These are phyloP conservation scores for Pyrus hybrid DNA, from an alignment of 331 rosid species.

Conservation along the genomic window DNA sequence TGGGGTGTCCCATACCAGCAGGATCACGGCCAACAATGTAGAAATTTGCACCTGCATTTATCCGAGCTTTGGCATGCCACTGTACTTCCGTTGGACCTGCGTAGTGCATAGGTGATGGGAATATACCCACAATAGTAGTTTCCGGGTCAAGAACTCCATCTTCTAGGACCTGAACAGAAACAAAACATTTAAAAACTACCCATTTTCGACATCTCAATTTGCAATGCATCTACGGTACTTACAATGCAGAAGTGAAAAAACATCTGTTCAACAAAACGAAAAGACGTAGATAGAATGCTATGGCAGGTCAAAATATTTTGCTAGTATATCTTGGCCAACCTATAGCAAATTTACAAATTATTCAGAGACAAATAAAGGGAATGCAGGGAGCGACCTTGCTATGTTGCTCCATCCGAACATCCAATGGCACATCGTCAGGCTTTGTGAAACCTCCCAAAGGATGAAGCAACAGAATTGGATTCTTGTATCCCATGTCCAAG, in stretches of 20 bases:
- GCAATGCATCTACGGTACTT: not conserved
- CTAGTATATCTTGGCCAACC: not conserved
- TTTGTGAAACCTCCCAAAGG: constrained; percentile 96
- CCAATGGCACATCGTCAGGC: constrained; percentile 92
- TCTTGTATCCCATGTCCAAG: constrained; percentile 89
- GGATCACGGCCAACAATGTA: constrained; percentile 98
- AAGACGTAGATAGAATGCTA: not conserved
- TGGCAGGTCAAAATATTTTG: not conserved
- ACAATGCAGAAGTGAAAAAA: not conserved
- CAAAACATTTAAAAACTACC: constrained; percentile 6
- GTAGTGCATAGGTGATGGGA: constrained; percentile 98
- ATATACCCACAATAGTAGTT: constrained; percentile 86
- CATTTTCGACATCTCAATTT: not conserved
- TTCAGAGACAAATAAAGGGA: not conserved
- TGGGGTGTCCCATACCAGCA: constrained; percentile 98
- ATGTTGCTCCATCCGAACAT: constrained; percentile 98
- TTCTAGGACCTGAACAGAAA: constrained; percentile 69
- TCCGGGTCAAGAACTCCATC: constrained; percentile 92
- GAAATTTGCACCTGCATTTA: constrained; percentile 96
- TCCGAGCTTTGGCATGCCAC: constrained; percentile 97
- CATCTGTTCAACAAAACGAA: not conserved
- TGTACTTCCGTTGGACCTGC: constrained; percentile 99
- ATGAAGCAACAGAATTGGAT: constrained; percentile 88
- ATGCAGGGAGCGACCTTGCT: constrained; percentile 61
- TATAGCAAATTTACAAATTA: not conserved